These are phyloP conservation scores for Sporormia fimetaria DNA, from an alignment of 495 filamentous ascomycete genomes.

Conservation along the genomic window DNA sequence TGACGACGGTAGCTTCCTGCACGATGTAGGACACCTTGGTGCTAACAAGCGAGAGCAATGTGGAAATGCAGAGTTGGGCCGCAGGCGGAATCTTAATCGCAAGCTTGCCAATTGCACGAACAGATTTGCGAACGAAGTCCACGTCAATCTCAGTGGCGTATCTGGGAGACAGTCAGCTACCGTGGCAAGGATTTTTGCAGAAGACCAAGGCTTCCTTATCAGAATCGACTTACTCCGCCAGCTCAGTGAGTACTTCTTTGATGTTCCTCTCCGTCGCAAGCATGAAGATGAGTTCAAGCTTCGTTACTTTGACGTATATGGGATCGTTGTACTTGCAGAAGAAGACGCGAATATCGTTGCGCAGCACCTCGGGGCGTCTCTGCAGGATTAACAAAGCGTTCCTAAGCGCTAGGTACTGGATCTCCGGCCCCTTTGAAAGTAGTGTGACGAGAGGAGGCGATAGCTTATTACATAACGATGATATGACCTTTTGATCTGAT, in stretches of 20 bases:
- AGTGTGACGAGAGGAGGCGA: slow-evolving; percentile 93
- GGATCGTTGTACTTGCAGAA: slow-evolving; percentile 99
- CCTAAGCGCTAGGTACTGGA: slow-evolving; percentile 89
- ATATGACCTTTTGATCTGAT: slow-evolving; percentile 80
- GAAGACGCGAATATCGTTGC: slow-evolving; percentile 96
- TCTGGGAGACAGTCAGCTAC: slow-evolving; percentile 29
- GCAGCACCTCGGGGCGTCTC: slow-evolving; percentile 80
- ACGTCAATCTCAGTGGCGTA: slow-evolving; percentile 98
- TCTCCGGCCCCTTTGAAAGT: slow-evolving; percentile 89
- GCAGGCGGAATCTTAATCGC: slow-evolving; percentile 98
- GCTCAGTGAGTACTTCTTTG: slow-evolving; percentile 83
- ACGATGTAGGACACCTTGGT: slow-evolving; percentile 99
- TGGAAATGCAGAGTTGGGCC: slow-evolving; percentile 79
- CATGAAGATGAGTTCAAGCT: slow-evolving; percentile 98
- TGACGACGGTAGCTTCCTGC: slow-evolving; percentile 98
- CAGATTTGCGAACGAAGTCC: slow-evolving; percentile 95
- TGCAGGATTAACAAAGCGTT: slow-evolving; percentile 94
- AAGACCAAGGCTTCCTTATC: too few relatives aligned
- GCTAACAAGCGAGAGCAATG: slow-evolving; percentile 81
- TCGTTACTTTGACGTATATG: slow-evolving; percentile 99
- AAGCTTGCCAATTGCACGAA: slow-evolving; percentile 93
- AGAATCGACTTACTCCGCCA: slow-evolving; percentile 80
- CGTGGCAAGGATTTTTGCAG: slow-evolving; percentile 5
- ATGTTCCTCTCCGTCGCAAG: slow-evolving; percentile 94
- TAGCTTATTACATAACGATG: slow-evolving; percentile 78